phyloP scores from a whole-genome alignment of 768 basidiomycete genomes.

The Crucibulum laeve region DNA sequence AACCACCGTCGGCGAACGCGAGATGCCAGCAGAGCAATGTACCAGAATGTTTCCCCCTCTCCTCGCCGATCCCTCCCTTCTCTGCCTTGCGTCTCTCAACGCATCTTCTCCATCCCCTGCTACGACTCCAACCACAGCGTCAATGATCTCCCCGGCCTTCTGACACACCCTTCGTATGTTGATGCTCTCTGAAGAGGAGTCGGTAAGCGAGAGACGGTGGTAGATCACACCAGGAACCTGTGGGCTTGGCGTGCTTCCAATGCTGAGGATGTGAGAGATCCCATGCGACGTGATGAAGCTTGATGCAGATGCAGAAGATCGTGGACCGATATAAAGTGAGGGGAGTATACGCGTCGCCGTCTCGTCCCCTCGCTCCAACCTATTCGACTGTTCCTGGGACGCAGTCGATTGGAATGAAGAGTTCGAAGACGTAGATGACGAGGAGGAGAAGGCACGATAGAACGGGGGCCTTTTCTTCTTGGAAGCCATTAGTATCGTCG shows the following conservation, averaged over 20 bases:
- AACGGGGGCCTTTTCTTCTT: too few relatives aligned
- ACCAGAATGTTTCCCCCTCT: slow-evolving; percentile 32
- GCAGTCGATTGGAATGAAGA: too few relatives aligned
- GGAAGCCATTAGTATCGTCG: too few relatives aligned
- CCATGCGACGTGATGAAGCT: slow-evolving; percentile 25
- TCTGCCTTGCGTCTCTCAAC: too few relatives aligned
- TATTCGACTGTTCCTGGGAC: too few relatives aligned
- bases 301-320: slow-evolving; percentile 30
- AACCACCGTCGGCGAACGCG: slow-evolving; percentile 39
- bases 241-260: slow-evolving; percentile 27
- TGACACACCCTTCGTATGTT: slow-evolving; percentile 15
- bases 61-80: too few relatives aligned
- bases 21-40: slow-evolving; percentile 41
- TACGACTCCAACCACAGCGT: slow-evolving; percentile 17
- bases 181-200: slow-evolving; percentile 25
- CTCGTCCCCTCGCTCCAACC: too few relatives aligned
- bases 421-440: too few relatives aligned
- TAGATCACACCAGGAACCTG: slow-evolving; percentile 27
- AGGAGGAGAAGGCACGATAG: too few relatives aligned
- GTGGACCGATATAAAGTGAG: slow-evolving; percentile 36
- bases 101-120: too few relatives aligned
- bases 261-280: slow-evolving; percentile 37
- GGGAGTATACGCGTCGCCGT: slow-evolving; percentile 11
- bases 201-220: slow-evolving; percentile 31
- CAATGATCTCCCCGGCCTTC: slow-evolving; percentile 25